Conservation (phyloP, 73 alveolate species). For the Paramecium biaurelia region DNA sequence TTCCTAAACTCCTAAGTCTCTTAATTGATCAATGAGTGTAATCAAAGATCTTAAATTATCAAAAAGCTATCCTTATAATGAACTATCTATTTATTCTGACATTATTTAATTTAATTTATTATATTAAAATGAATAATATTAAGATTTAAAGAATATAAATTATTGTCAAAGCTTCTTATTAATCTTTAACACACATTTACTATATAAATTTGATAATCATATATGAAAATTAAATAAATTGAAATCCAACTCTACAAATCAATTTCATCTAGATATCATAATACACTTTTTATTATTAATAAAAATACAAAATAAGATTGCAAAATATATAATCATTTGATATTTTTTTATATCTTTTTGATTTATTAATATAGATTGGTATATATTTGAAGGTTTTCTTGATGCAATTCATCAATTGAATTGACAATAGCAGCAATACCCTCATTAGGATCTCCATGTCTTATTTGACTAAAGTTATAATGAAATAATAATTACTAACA, state of each 20-base stretch:
- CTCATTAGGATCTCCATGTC: not conserved
- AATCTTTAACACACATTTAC: too few species aligned
- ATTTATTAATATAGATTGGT: not conserved
- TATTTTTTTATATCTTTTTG: not conserved
- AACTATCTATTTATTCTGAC: slow-evolving; percentile 9
- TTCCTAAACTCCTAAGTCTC: slow-evolving; percentile 97
- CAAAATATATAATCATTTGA: not conserved
- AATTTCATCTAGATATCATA: not conserved
- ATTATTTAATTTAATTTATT: not conserved
- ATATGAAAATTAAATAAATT: too few species aligned
- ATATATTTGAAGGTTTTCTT: not conserved
- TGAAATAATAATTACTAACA: not conserved
- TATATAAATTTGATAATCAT: too few species aligned
- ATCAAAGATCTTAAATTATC: slow-evolving; percentile 63
- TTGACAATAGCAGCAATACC: not conserved
- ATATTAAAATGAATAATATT: not conserved
- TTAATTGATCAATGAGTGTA: slow-evolving; percentile 86
- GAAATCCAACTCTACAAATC: too few species aligned
- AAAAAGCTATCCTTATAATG: slow-evolving; percentile 44
- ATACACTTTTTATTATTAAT: not conserved
- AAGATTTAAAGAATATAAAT: slow-evolving; percentile 1
- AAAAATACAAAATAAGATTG: not conserved
- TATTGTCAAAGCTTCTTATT: too few species aligned
- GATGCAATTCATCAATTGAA: slow-evolving; percentile 14
- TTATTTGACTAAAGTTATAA: not conserved